Base-by-base conservation (phyloP, 1,284 basidiomycete genomes). In the Puccinia hordei region DNA sequence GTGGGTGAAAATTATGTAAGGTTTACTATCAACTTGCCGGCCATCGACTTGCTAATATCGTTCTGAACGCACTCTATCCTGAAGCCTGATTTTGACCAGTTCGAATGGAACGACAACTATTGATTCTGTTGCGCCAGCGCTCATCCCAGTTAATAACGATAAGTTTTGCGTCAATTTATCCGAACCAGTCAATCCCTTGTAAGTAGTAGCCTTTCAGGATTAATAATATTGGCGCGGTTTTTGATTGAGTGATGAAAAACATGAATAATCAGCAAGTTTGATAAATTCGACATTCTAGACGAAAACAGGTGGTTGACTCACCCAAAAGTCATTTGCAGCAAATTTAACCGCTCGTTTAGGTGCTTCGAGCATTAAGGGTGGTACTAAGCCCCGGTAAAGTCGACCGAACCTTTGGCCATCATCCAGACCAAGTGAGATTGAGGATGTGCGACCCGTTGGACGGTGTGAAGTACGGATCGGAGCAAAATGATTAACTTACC, bases 321-420 rank as follows among this genome's bases (percentile, higher is more conserved):
- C 95, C 97, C 97, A 99, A 85, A 92, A 95, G 84, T 95, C 95
- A 87, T 94, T 94, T 5, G 92, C 89, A 12, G 92, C 92, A 81
- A 87, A 99, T 89, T 99, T 99, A 81, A 95, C 92, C 24, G 96
- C 96, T 87, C 96, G 91, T 88, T 99, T 99, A 5, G 96, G 97
- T 30, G 97, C 97, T 87, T 99, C 96, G 78, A 99, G 88, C 85
- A 98, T 90, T 35, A 99, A 87, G 27, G 97, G 97, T 9, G 97
- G 94, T 27, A 95, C 90, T 81, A 99, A 90, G 82, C 96, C 96
- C 87, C 95, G 90, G 88, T 99, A 99, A 81, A 99, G 87, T 71
- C 93, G 89, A 66, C 92, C 90, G 76, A 89, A 87, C 73, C 94
- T 96, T 84, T 19, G 57, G 22, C 30, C 61, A 51, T 17, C 35